Evolutionary conservation across 73 alveolate species (phyloP).

Genomic region (Paramecium biaurelia): DNA sequence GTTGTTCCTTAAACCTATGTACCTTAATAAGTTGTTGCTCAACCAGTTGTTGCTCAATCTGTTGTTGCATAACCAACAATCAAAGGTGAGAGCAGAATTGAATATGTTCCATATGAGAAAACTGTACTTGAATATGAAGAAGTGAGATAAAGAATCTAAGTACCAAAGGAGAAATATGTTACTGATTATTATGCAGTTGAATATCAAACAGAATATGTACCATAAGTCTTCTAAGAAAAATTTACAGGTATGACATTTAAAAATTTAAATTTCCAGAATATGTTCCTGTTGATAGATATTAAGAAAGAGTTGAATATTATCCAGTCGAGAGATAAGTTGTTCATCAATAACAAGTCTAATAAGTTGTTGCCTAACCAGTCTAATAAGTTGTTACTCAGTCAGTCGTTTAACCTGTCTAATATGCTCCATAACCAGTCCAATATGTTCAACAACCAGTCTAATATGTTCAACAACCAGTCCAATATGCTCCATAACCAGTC

Average conservation of each 20-base stretch:
- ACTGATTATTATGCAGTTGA: constrained; percentile 67
- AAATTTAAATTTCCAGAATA: constrained; percentile 41
- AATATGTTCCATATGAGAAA: constrained; percentile 65
- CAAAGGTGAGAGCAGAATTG: constrained; percentile 66
- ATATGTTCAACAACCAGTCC: neutral
- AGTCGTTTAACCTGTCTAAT: neutral
- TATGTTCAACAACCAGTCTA: neutral
- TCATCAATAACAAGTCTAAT: constrained; percentile 29
- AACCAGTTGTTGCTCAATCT: constrained; percentile 32
- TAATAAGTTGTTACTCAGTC: neutral
- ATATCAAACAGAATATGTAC: constrained; percentile 64
- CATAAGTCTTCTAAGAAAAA: constrained; percentile 64
- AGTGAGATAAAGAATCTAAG: constrained; percentile 53
- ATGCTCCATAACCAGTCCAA: neutral
- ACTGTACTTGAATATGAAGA: constrained; percentile 63
- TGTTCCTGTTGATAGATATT: constrained; percentile 57
- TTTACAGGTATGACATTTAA: constrained; percentile 28
- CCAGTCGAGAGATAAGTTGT: constrained; percentile 61
- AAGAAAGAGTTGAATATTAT: constrained; percentile 63
- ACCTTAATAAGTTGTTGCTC: neutral
- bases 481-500: neutral
- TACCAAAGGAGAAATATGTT: constrained; percentile 62
- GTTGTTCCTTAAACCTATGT: neutral
- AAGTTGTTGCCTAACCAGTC: constrained; percentile 1
- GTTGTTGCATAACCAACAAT: constrained; percentile 46